Evolutionary conservation across 495 filamentous ascomycete species (phyloP).

Genomic region (Talaromyces adpressus): DNA sequence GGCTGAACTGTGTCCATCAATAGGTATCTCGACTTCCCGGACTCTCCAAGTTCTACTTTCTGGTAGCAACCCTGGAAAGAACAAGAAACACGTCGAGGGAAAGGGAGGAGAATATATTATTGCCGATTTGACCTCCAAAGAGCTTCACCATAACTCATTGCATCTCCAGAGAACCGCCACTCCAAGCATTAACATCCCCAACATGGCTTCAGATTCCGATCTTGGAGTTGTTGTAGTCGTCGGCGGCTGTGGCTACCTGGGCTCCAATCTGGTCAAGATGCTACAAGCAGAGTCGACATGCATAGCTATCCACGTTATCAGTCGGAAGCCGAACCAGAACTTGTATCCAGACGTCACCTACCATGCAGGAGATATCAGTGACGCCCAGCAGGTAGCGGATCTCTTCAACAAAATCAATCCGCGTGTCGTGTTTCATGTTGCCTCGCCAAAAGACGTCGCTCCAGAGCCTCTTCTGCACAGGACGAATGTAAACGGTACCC

Average conservation of each 20-base stretch:
- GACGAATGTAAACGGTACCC: conserved; percentile 16
- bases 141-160: not conserved
- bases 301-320: conserved; percentile 14
- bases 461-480: conserved; percentile 2
- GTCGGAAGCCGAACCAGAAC: conserved; percentile 13
- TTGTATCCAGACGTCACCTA: conserved; percentile 10
- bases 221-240: conserved; percentile 47
- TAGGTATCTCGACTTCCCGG: not conserved
- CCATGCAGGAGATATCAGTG: conserved; percentile 16
- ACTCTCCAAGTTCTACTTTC: not conserved
- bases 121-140: not conserved
- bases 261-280: conserved; percentile 58
- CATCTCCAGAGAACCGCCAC: conserved; percentile 5
- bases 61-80: not conserved
- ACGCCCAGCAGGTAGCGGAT: conserved; percentile 3
- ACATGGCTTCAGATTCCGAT: conserved; percentile 1
- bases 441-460: conserved; percentile 11
- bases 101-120: not conserved
- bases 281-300: conserved; percentile 36
- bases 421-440: conserved; percentile 19
- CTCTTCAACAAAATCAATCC: conserved; percentile 17
- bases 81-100: not conserved
- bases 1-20: not conserved
- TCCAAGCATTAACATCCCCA: not conserved
- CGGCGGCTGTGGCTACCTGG: conserved; percentile 66